Percentiles rank a stretch among this genome's conserved stretches.
Conservation (phyloP, 306 rosid genomes). For the Prunus fruticosa region DNA sequence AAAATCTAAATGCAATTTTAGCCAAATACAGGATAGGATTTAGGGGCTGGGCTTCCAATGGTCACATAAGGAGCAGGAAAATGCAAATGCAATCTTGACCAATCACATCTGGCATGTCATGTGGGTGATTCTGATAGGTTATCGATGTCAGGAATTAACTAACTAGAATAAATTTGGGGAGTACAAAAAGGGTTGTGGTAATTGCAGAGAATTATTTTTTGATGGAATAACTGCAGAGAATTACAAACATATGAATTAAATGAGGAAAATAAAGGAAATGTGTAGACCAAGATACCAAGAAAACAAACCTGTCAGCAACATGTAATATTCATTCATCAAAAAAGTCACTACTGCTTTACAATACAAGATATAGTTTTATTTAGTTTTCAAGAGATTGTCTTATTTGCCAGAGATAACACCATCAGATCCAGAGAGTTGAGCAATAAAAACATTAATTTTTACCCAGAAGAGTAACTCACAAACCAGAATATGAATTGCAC, state of each 20-base stretch:
- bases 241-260: not conserved
- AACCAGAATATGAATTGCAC: not conserved
- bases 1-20: not conserved
- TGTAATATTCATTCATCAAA: not conserved
- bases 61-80: not conserved
- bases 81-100: not conserved
- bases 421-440: constrained; percentile 1
- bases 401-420: not conserved
- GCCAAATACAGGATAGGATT: not conserved
- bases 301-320: not conserved
- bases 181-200: not conserved
- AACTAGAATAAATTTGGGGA: not conserved
- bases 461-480: not conserved
- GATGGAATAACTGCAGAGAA: too few relatives aligned
- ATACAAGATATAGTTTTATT: not conserved
- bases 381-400: not conserved
- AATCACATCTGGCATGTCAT: not conserved
- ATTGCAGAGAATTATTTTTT: too few relatives aligned
- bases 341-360: too few relatives aligned
- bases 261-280: not conserved
- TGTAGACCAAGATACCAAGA: not conserved
- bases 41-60: not conserved
- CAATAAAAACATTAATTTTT: not conserved
- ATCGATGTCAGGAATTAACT: not conserved
- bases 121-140: not conserved